Conservation (phyloP, 768 basidiomycete species). For the Baorangia bicolor region DNA sequence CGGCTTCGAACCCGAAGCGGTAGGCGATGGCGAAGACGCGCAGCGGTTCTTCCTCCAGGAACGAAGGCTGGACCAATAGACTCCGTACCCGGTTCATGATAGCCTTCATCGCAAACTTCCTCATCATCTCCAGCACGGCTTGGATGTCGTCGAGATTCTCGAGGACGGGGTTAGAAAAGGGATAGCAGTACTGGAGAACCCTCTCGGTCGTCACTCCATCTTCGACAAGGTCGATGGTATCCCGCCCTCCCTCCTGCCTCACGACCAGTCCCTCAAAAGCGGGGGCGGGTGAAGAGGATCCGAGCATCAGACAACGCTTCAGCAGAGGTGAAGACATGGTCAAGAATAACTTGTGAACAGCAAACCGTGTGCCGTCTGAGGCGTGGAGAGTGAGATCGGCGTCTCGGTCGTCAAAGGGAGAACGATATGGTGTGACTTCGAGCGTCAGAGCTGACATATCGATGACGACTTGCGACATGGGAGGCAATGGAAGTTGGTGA, state of each 20-base stretch:
- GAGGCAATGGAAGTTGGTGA: conserved; percentile 11
- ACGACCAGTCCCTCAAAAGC: conserved; percentile 26
- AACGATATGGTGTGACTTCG: conserved; percentile 24
- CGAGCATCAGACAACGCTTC: conserved; percentile 28
- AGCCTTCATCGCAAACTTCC: conserved; percentile 40
- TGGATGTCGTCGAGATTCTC: conserved; percentile 36
- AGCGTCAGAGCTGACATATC: conserved; percentile 30
- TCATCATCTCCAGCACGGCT: conserved; percentile 34
- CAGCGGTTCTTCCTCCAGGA: conserved; percentile 33
- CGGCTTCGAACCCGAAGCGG: conserved; percentile 34
- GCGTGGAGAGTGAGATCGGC: conserved; percentile 45
- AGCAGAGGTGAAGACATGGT: conserved; percentile 43
- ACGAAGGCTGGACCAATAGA: conserved; percentile 25
- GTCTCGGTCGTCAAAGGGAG: conserved; percentile 40
- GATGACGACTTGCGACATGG: conserved; percentile 30
- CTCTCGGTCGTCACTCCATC: conserved; percentile 30
- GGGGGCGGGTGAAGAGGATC: conserved; percentile 30
- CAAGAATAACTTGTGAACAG: conserved; percentile 42
- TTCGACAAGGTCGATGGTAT: conserved; percentile 34
- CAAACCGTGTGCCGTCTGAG: conserved; percentile 42
- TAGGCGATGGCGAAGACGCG: conserved; percentile 41
- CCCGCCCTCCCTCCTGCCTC: conserved; percentile 22
- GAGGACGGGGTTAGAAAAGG: conserved; percentile 33
- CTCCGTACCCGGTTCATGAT: conserved; percentile 30
- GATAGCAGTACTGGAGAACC: conserved; percentile 39